Base-by-base conservation (phyloP, 1,139 yeast genomes). In the Candida frijolesensis region DNA sequence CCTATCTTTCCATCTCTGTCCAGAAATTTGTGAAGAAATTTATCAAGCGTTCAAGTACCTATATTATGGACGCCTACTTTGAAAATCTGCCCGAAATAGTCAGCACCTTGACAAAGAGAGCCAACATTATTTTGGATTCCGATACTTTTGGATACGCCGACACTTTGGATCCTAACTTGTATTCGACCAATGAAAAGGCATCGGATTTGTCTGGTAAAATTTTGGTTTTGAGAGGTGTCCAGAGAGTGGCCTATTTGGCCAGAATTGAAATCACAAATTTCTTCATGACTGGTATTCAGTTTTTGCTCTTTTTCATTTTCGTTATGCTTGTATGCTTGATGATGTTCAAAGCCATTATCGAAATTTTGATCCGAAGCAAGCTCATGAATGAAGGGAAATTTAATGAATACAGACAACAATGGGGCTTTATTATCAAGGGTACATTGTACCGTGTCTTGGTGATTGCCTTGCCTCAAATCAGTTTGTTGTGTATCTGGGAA, bases 401-500 rank as follows among this genome's bases (percentile, higher is more conserved):
- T 64, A 72, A 80, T 55, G 92, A 87, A 58, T 94, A 85, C 68
- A 83, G 98, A 65, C 80, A 78, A 54, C 88, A 90, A 60, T 82
- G 97, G 97, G 74, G 82, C 18, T 78, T 82, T 22, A 83, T 90
- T 59, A 83, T 89, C 62, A 94, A 92, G 68, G 99, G 99, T 49
- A 82, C 96, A 9, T 69, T 94, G 54, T 94, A 87, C 76, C 81
- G 99, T 64, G 78, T 92, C 60, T 81, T 89, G 47, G 74, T 87
- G 50, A 79, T 92, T 57, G 89, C 96, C 0, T 87, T 89, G 71
- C 96, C 98, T 14, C 97, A 92, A 68, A 69, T 94, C 43, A 81
- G 89, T 8, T 80, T 94, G 16, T 71, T 94, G 57, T 86, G 96
- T 61, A 75, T 92, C 51, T 94, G 97, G 97, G 95, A 94, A 70